These are phyloP conservation scores for Solioccasus polychromus DNA, from an alignment of 768 basidiomycete genomes.

Conservation along the genomic window DNA sequence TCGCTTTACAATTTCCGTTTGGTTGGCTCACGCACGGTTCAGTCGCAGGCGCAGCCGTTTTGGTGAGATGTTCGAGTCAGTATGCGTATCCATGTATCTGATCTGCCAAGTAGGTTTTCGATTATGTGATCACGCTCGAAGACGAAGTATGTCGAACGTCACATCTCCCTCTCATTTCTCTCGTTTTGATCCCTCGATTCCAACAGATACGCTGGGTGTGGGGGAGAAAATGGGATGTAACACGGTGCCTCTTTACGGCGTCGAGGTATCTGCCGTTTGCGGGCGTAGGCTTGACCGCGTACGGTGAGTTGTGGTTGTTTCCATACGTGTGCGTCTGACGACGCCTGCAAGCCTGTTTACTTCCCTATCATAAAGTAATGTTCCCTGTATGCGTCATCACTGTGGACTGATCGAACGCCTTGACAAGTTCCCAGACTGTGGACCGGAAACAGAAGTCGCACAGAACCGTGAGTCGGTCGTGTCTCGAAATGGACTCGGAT, in stretches of 20 bases:
- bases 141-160: constrained; percentile 9
- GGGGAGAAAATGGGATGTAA: constrained; percentile 14
- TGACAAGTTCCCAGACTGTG: constrained; percentile 8
- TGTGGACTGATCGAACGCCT: too few relatives aligned
- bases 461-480: too few relatives aligned
- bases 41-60: constrained; percentile 18
- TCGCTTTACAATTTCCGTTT: too few relatives aligned
- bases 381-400: not conserved
- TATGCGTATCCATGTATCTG: too few relatives aligned
- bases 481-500: not conserved
- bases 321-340: too few relatives aligned
- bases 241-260: constrained; percentile 11
- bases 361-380: constrained; percentile 15
- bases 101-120: too few relatives aligned
- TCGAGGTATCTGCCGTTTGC: constrained; percentile 23
- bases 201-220: constrained; percentile 21
- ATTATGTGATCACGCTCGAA: constrained; percentile 11
- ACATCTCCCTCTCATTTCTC: too few relatives aligned
- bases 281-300: constrained; percentile 9
- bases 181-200: too few relatives aligned
- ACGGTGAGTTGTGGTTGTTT: too few relatives aligned
- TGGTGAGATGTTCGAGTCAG: constrained; percentile 17
- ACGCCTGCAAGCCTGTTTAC: too few relatives aligned
- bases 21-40: too few relatives aligned
- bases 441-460: not conserved